Percentiles rank a stretch among this genome's conserved stretches.
phyloP scores from a whole-genome alignment of 2,329 filamentous ascomycete genomes.

The Triangularia setosa region DNA sequence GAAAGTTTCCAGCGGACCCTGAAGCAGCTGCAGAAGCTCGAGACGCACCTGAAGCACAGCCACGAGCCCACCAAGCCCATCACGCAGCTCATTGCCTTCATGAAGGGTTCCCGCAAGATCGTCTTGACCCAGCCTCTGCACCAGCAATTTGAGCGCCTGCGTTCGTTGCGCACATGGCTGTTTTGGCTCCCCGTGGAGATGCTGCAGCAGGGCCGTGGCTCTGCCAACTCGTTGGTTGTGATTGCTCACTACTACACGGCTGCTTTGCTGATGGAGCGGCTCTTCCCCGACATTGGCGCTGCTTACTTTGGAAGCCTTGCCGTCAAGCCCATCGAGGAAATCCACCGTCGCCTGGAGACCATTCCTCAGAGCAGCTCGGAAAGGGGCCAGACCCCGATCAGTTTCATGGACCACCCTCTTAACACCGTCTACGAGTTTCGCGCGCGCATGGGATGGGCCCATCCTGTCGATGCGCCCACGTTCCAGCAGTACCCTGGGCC shows the following conservation, averaged over 20 bases:
- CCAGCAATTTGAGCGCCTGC: conserved; percentile 85
- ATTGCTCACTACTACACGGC: conserved; percentile 90
- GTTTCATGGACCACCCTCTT: conserved; percentile 69
- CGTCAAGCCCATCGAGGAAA: conserved; percentile 79
- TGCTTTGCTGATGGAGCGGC: conserved; percentile 79
- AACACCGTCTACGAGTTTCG: conserved; percentile 67
- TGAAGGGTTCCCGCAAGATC: conserved; percentile 68
- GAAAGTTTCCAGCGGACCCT: conserved; percentile 64
- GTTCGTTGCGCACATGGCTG: conserved; percentile 84
- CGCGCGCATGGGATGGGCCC: conserved; percentile 63
- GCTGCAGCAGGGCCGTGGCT: conserved; percentile 70
- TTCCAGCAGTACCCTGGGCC: conserved; percentile 58
- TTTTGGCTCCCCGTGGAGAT: conserved; percentile 92
- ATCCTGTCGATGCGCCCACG: conserved; percentile 55
- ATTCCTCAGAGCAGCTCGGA: conserved; percentile 59
- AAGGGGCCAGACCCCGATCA: conserved; percentile 58
- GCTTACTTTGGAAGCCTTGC: conserved; percentile 82
- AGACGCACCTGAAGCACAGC: conserved; percentile 63
- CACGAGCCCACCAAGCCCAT: conserved; percentile 66
- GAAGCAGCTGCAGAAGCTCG: conserved; percentile 63
- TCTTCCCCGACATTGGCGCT: conserved; percentile 87
- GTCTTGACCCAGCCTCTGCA: conserved; percentile 67
- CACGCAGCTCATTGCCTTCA: conserved; percentile 66
- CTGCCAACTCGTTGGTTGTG: conserved; percentile 74
- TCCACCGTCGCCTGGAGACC: conserved; percentile 68